Evolutionary conservation across 2,329 filamentous ascomycete genomes (phyloP).

Genomic region (Cercospora janseana): DNA sequence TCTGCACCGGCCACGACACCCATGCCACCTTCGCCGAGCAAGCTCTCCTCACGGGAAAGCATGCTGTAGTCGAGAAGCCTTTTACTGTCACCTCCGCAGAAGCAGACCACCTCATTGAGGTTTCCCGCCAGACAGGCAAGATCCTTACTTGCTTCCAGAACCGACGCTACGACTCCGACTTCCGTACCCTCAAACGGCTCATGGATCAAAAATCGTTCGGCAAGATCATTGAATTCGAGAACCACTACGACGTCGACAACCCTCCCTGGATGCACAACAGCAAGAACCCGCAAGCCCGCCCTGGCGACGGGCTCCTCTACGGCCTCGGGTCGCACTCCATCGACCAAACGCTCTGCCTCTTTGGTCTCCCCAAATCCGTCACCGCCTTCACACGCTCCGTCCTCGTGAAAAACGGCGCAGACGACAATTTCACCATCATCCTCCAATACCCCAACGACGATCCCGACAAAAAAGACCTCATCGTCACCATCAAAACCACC

Average conservation of each 20-base stretch:
- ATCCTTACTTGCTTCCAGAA: conserved; percentile 43
- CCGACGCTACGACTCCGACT: conserved; percentile 42
- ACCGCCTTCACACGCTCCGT: conserved; percentile 35
- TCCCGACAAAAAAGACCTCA: conserved; percentile 35
- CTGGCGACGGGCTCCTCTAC: conserved; percentile 46
- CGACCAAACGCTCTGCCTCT: conserved; percentile 41
- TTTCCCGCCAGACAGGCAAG: conserved; percentile 34
- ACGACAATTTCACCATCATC: conserved; percentile 41
- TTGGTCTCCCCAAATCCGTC: conserved; percentile 38
- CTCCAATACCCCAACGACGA: conserved; percentile 38
- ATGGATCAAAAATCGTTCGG: conserved; percentile 31
- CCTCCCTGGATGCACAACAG: conserved; percentile 41
- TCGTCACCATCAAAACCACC: conserved; percentile 40
- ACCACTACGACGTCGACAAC: conserved; percentile 43
- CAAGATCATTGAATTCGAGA: conserved; percentile 37
- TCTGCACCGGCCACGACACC: conserved; percentile 37
- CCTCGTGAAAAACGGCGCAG: conserved; percentile 32
- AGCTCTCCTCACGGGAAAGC: conserved; percentile 38
- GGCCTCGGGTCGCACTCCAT: conserved; percentile 44
- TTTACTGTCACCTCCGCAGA: conserved; percentile 38
- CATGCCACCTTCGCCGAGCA: conserved; percentile 38
- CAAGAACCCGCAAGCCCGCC: conserved; percentile 35
- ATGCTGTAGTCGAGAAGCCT: conserved; percentile 44
- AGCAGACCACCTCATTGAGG: conserved; percentile 37
- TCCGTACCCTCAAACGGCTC: conserved; percentile 37